Conservation (phyloP, 2,329 filamentous ascomycete genomes). For the Aspergillus quadricinctus region DNA sequence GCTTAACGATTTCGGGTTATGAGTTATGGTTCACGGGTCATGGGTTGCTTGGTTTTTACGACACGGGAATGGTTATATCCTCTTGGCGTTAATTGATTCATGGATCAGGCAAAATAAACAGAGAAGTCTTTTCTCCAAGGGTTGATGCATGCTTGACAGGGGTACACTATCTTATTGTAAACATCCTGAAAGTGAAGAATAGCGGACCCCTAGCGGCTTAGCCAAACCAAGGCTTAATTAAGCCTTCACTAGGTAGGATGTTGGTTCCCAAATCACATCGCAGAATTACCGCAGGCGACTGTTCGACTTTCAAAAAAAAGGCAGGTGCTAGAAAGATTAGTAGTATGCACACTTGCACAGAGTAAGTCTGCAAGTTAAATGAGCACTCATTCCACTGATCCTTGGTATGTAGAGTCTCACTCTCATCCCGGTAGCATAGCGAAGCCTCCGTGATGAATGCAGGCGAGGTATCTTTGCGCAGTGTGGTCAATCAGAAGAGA, state of each 20-base stretch:
- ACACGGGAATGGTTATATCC: not conserved
- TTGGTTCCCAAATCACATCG: not conserved
- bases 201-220: too few relatives aligned
- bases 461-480: not conserved
- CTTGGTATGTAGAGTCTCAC: not conserved
- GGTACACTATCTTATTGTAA: not conserved
- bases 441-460: not conserved
- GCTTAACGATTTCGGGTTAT: not conserved
- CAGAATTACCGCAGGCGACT: not conserved
- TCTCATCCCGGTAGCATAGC: not conserved
- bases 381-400: not conserved
- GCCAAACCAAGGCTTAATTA: too few relatives aligned
- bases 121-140: not conserved
- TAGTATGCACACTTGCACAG: not conserved
- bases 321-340: not conserved
- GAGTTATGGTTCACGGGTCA: not conserved
- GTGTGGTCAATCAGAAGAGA: not conserved
- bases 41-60: not conserved
- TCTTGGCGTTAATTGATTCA: not conserved
- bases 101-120: not conserved
- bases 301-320: not conserved
- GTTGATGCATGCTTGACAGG: not conserved
- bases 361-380: not conserved
- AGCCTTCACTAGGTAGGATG: too few relatives aligned
- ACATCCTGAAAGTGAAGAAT: not conserved